Evolutionary conservation across 2,329 filamentous ascomycete species (phyloP), one percentile per base, ranked within the genome.

Genomic region (Huntiella omanensis): DNA sequence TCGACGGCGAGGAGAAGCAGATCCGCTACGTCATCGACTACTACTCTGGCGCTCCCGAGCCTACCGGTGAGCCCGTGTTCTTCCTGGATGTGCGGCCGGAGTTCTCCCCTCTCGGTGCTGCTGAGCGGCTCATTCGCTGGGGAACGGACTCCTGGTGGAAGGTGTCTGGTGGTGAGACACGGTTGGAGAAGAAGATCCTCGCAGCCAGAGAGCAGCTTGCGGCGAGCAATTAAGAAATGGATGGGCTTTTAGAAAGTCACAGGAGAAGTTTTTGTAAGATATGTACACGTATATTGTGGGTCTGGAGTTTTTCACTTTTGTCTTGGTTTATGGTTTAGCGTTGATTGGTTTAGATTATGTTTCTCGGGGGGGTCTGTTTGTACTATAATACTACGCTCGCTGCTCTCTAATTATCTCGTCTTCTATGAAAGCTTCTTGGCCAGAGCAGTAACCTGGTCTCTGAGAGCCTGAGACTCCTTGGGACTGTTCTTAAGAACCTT

Each of bases 11-110:
- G 49, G 69, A 67, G 55, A 80, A 79, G 59, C 80, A 95, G 65
- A 69, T 95, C 40, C 76, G 91, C 56, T 98, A 98, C 60, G 77
- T 98, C 47, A 98, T 98, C 59, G 91, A 98, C 62, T 96, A 94
- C 63, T 96, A 96, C 62, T 80, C 81, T 33, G 88, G 78, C 4
- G 77, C 79, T 17, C 80, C 82, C 1, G 85, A 92, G 56, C 75
- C 80, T 2, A 83, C 75, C 0, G 91, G 87, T 32, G 85, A 95
- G 59, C 88, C 91, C 2, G 86, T 96, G 5, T 98, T 98, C 65
- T 95, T 79, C 60, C 74, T 98, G 46, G 91, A 98, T 58, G 91
- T 98, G 15, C 73, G 91, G 52, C 91, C 91, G 1, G 91, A 91
- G 3, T 64, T 94, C 37, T 84, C 83, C 0, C 86, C 86, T 3